Conservation (phyloP, 805 yeast species). For the Cyberlindnera veronae region DNA sequence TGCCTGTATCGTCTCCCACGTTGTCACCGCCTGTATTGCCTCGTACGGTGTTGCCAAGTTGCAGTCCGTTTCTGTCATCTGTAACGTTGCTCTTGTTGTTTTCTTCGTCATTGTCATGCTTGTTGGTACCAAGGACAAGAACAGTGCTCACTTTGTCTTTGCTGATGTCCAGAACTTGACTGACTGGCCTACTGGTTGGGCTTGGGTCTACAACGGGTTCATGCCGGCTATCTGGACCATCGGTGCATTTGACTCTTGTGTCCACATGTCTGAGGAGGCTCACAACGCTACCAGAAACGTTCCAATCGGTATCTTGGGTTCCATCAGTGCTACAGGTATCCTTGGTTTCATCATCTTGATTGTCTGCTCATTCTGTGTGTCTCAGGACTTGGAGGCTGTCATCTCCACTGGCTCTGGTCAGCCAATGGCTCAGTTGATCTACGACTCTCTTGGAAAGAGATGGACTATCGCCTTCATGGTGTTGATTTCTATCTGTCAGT, state of each 20-base stretch:
- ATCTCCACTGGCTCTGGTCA: slow-evolving; percentile 48
- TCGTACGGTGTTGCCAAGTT: slow-evolving; percentile 50
- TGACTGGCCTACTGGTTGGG: slow-evolving; percentile 58
- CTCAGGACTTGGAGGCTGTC: slow-evolving; percentile 36
- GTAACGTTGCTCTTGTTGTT: slow-evolving; percentile 48
- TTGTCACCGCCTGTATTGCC: slow-evolving; percentile 41
- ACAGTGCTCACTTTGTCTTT: slow-evolving; percentile 53
- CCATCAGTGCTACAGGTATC: slow-evolving; percentile 52
- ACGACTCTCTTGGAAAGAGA: slow-evolving; percentile 56
- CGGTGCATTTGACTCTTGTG: slow-evolving; percentile 68
- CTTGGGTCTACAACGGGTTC: slow-evolving; percentile 45
- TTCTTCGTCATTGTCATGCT: slow-evolving; percentile 64
- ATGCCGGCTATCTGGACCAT: slow-evolving; percentile 73
- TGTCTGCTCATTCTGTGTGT: slow-evolving; percentile 50
- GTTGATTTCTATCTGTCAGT: slow-evolving; percentile 55
- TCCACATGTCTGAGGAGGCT: slow-evolving; percentile 72
- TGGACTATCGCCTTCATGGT: slow-evolving; percentile 70
- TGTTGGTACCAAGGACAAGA: slow-evolving; percentile 44
- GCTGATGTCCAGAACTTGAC: slow-evolving; percentile 45
- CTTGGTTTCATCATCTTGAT: slow-evolving; percentile 56
- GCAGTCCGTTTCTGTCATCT: slow-evolving; percentile 51
- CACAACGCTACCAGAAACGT: slow-evolving; percentile 55
- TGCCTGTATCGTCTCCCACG: slow-evolving; percentile 45
- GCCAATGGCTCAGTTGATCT: slow-evolving; percentile 63
- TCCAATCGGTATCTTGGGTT: slow-evolving; percentile 60